Evolutionary conservation across 208 protist genomes (phyloP).

Genomic region (Trypanosoma cruzi): DNA sequence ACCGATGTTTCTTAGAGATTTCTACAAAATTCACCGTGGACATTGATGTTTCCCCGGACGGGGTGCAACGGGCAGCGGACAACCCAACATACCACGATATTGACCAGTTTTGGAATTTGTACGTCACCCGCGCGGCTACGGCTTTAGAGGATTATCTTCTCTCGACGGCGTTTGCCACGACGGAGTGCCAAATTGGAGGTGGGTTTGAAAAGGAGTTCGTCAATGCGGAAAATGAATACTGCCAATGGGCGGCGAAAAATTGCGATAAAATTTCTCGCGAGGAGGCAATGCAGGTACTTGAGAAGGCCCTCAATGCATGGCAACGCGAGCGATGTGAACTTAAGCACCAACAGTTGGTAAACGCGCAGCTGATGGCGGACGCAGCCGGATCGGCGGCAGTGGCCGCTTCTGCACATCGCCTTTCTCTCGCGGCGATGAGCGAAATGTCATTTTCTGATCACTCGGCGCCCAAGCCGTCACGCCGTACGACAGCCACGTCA

Average conservation of each 20-base stretch:
- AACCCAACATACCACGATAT: constrained; percentile 18
- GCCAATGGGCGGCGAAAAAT: constrained; percentile 26
- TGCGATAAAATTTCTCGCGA: constrained; percentile 19
- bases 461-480: background rate
- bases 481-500: background rate
- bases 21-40: constrained; percentile 25
- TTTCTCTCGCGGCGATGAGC: constrained; percentile 7
- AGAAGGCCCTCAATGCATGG: constrained; percentile 41
- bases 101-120: constrained; percentile 35
- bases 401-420: constrained; percentile 15
- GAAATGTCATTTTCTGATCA: background rate
- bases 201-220: constrained; percentile 29
- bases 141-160: constrained; percentile 37
- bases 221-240: constrained; percentile 37
- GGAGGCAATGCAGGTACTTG: constrained; percentile 32
- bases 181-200: constrained; percentile 6
- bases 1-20: constrained; percentile 59
- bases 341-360: constrained; percentile 40
- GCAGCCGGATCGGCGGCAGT: constrained; percentile 14
- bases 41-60: constrained; percentile 18
- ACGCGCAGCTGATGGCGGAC: constrained; percentile 32
- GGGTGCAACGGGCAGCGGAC: background rate
- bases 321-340: constrained; percentile 31
- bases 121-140: constrained; percentile 22
- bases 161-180: constrained; percentile 31